phyloP scores from a whole-genome alignment of 2,329 filamentous ascomycete genomes.

The Pseudogymnoascus sp. region DNA sequence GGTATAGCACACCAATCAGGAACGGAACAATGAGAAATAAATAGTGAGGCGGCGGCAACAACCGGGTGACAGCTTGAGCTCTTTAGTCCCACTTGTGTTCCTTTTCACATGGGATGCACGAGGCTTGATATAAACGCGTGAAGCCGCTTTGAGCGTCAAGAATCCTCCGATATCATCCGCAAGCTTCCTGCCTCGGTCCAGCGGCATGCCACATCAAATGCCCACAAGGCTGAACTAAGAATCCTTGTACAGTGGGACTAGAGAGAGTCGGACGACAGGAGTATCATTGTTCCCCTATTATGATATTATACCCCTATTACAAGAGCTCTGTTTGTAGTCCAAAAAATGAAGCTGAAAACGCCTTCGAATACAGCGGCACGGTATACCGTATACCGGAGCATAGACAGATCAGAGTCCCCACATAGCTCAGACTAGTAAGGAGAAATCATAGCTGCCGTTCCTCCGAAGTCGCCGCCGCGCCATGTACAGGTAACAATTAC shows the following conservation, averaged over 20 bases:
- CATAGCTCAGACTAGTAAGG: not conserved
- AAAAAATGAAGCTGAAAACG: not conserved
- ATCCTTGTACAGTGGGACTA: not conserved
- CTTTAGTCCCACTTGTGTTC: not conserved
- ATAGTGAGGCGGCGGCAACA: not conserved
- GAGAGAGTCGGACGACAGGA: not conserved
- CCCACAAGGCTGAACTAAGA: constrained; percentile 3
- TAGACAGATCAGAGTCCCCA: not conserved
- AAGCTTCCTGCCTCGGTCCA: not conserved
- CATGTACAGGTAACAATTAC: not conserved
- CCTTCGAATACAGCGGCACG: not conserved
- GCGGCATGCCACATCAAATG: not conserved
- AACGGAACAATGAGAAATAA: not conserved
- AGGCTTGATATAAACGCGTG: not conserved
- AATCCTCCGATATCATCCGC: constrained; percentile 3
- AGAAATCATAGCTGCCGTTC: not conserved
- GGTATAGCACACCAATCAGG: not conserved
- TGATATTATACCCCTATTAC: not conserved
- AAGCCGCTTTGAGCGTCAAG: not conserved
- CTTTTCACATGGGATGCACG: not conserved
- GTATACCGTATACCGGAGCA: not conserved
- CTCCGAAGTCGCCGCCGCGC: not conserved
- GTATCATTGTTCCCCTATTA: not conserved
- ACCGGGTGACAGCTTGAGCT: not conserved
- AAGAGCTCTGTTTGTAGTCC: not conserved